Conservation (phyloP, 169 alveolate species). For the Plasmodium inui region DNA sequence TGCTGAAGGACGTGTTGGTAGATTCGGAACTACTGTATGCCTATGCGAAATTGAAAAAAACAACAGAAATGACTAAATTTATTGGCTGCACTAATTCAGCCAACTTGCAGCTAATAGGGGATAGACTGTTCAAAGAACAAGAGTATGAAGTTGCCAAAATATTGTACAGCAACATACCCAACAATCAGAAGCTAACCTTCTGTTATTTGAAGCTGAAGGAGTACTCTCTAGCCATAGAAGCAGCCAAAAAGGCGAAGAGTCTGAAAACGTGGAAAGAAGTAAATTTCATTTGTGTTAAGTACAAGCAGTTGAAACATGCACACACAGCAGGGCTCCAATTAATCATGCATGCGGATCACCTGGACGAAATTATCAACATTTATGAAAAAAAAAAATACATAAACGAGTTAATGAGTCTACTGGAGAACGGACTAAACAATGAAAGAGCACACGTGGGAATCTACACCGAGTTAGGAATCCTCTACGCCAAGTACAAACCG, state of each 20-base stretch:
- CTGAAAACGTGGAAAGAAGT: slow-evolving; percentile 96
- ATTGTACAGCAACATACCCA: slow-evolving; percentile 94
- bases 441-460: slow-evolving; percentile 91
- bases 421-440: slow-evolving; percentile 77
- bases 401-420: slow-evolving; percentile 79
- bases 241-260: slow-evolving; percentile 98
- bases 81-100: slow-evolving; percentile 74
- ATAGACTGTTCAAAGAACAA: slow-evolving; percentile 85
- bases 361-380: slow-evolving; percentile 91
- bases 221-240: slow-evolving; percentile 96
- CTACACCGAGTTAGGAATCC: slow-evolving; percentile 99
- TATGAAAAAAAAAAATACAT: slow-evolving; percentile 82
- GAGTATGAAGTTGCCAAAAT: slow-evolving; percentile 93
- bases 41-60: slow-evolving; percentile 74
- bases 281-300: slow-evolving; percentile 93
- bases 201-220: slow-evolving; percentile 95
- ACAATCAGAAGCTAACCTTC: slow-evolving; percentile 97
- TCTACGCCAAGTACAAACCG: slow-evolving; percentile 98
- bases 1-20: slow-evolving; percentile 74
- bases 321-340: slow-evolving; percentile 96
- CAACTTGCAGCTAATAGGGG: slow-evolving; percentile 81
- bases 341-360: slow-evolving; percentile 98
- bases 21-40: slow-evolving; percentile 71
- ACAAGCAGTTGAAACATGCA: slow-evolving; percentile 90
- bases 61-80: slow-evolving; percentile 70